These are phyloP conservation scores for Codiaeum variegatum DNA, from an alignment of 441 rosid species.

Conservation along the genomic window DNA sequence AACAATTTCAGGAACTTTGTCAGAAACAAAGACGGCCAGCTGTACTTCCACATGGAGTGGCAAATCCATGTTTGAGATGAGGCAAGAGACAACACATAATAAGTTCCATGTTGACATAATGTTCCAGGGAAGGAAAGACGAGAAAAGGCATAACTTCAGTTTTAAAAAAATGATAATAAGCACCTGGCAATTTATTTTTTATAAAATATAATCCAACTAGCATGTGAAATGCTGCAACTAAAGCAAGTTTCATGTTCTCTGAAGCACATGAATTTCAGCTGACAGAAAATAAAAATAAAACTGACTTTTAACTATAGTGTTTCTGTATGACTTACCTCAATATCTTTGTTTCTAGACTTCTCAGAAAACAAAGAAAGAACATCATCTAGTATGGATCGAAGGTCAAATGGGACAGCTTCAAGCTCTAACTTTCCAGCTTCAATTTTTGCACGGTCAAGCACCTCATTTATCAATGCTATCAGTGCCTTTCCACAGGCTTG, in stretches of 20 bases:
- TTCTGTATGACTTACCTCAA: conserved; percentile 58
- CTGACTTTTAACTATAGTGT: background rate
- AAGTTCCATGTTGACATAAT: conserved; percentile 19
- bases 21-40: conserved; percentile 88
- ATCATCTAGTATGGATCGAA: conserved; percentile 82
- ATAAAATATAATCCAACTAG: conserved; percentile 1
- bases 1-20: conserved; percentile 76
- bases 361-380: conserved; percentile 90
- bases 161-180: conserved; percentile 1
- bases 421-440: conserved; percentile 91
- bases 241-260: background rate
- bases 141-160: conserved; percentile 24
- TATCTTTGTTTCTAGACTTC: conserved; percentile 78
- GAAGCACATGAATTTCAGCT: background rate
- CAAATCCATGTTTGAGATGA: conserved; percentile 11
- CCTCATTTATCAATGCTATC: conserved; percentile 90
- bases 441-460: conserved; percentile 97
- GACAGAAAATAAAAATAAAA: background rate
- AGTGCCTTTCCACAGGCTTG: conserved; percentile 93
- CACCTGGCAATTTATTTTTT: background rate
- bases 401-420: conserved; percentile 73
- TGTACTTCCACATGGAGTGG: conserved; percentile 37
- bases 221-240: background rate
- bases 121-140: conserved; percentile 20
- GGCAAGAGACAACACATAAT: conserved; percentile 3